Base-by-base conservation (phyloP, 768 basidiomycete species). In the Leccinum disarticulatum region DNA sequence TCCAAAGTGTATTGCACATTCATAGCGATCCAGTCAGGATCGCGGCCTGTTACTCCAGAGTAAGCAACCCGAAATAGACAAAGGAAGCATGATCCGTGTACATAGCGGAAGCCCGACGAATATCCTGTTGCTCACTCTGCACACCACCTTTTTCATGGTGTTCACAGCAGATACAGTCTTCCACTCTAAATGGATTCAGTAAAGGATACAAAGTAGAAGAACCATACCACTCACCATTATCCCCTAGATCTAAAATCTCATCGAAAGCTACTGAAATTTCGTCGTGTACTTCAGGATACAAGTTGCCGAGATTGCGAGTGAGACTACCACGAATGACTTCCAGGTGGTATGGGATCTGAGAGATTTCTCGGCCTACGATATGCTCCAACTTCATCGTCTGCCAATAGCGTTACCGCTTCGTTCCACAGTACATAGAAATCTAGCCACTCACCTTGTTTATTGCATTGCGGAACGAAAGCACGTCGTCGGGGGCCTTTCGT, bases 331-430 rank as follows among this genome's bases (percentile, higher is more conserved):
- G 72, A 22, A 77, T 55, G 28, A 77, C 56, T 4, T 59, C 50
- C 11, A 66, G 51, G 52, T 79, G 78, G 54, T 76, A 77, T 15
- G 33, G 33, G 57, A 74, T 69, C 3, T 70, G 52, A 19, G 58
- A 38, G 30, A 78, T 56, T 47, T 74, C 67, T 2, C 61, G 61
- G 0, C 77, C 76, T 0, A 83, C 46, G 2, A 77, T 79, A 56
- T 81, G 77, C 3, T 75, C 65, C 19, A 67, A 60, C 35, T 78
- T 76, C 10, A 80, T 22, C 1, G 61, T 35, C 81, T 83, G 52
- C 33, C 4, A 28, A 54, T 2, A 6, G 17, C 3, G 15, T 35
- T 6, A 36, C 3, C 0, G 13, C 17, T 17, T 19, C 6, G 7
- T 31, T 17, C 31, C 11, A 8, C 49, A 35, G 33, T 35, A 22